These are phyloP conservation scores for Rhynchosporium agropyri DNA, from an alignment of 2,329 filamentous ascomycete species.

Conservation along the genomic window DNA sequence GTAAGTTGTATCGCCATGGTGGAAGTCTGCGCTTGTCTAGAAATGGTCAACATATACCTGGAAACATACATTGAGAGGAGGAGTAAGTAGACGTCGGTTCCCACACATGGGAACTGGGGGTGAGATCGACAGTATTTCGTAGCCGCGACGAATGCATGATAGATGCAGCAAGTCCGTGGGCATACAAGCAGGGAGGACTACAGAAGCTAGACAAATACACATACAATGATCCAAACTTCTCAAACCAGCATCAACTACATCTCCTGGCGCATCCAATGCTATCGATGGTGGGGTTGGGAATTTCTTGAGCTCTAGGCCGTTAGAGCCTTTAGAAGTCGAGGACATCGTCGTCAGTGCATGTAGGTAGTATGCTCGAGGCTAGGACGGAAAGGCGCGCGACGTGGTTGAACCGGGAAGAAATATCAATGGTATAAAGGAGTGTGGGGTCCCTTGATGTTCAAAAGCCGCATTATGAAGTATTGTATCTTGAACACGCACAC, in stretches of 20 bases:
- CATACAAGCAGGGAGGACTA: neutral
- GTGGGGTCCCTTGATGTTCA: conserved; percentile 12
- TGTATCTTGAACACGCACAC: neutral
- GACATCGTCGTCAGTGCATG: conserved; percentile 41
- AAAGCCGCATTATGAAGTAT: neutral
- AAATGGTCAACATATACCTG: neutral
- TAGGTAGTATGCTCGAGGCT: conserved; percentile 34
- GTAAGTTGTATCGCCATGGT: conserved; percentile 82
- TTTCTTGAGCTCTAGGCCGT: conserved; percentile 40
- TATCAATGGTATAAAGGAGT: conserved; percentile 32
- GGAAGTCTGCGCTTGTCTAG: conserved; percentile 83
- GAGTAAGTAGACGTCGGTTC: neutral
- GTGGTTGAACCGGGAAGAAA: neutral
- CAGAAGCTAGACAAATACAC: conserved; percentile 5
- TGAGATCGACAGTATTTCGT: neutral
- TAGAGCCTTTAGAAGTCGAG: conserved; percentile 41
- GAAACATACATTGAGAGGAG: neutral
- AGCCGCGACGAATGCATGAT: neutral
- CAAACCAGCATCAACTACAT: conserved; percentile 71
- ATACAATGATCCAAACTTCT: conserved; percentile 78
- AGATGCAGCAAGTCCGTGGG: neutral
- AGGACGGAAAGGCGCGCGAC: neutral
- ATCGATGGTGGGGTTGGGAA: conserved; percentile 38
- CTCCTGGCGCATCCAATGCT: conserved; percentile 36
- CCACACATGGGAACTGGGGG: neutral